Conservation (phyloP, 1,284 basidiomycete genomes). For the Fomitopsis pinicola region DNA sequence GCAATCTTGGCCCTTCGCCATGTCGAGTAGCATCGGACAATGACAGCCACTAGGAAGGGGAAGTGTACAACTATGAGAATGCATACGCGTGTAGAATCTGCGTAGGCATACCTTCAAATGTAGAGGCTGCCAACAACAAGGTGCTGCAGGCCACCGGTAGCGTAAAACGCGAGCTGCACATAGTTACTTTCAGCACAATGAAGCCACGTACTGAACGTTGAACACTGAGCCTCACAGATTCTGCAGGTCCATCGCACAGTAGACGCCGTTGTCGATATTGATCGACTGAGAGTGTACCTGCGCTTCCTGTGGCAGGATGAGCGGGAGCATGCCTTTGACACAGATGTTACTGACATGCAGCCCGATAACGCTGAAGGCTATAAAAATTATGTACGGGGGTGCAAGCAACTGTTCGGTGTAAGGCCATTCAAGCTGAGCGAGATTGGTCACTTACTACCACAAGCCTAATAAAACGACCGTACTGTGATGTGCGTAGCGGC, state of each 20-base stretch:
- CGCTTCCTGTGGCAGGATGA: not conserved
- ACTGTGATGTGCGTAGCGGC: conserved; percentile 5
- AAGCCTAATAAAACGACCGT: conserved; percentile 12
- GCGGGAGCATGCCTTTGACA: not conserved
- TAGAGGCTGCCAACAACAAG: conserved; percentile 35
- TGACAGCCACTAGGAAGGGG: conserved; percentile 28
- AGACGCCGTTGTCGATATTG: conserved; percentile 39
- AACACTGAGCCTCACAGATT: conserved; percentile 29
- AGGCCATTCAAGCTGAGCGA: not conserved
- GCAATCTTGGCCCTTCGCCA: conserved; percentile 29
- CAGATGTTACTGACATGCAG: conserved; percentile 19
- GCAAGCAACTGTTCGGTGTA: conserved; percentile 29
- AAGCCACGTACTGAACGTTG: conserved; percentile 14
- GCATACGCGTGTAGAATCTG: too few relatives aligned
- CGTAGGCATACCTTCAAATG: conserved; percentile 38
- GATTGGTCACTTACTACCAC: conserved; percentile 4
- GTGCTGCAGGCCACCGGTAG: conserved; percentile 44
- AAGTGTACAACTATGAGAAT: too few relatives aligned
- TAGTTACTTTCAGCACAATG: conserved; percentile 10
- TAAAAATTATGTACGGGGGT: conserved; percentile 35
- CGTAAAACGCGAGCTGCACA: conserved; percentile 29
- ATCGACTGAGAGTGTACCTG: conserved; percentile 27
- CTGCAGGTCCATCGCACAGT: conserved; percentile 38
- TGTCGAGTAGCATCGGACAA: conserved; percentile 28
- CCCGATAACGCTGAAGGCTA: conserved; percentile 13